These are phyloP conservation scores for Didymellaceae sp. DNA, from an alignment of 2,329 filamentous ascomycete genomes.

Conservation along the genomic window DNA sequence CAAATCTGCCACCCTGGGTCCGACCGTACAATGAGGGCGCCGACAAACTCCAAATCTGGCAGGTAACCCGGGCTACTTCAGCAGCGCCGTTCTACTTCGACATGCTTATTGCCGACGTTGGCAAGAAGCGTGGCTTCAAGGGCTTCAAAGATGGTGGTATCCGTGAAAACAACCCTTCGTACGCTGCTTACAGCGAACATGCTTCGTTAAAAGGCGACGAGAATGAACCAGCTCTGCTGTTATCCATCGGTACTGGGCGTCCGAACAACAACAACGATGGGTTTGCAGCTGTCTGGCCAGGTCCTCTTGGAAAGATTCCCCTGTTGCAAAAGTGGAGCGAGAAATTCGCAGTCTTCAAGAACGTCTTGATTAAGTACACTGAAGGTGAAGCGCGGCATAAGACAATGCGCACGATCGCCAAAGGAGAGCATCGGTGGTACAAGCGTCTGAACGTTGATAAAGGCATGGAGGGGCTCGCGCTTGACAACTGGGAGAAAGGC, in stretches of 20 bases:
- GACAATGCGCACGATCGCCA: conserved; percentile 54
- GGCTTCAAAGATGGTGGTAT: conserved; percentile 60
- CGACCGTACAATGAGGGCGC: conserved; percentile 57
- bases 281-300: conserved; percentile 55
- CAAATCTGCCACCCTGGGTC: conserved; percentile 53
- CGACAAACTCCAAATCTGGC: conserved; percentile 57
- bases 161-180: conserved; percentile 58
- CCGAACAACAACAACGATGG: conserved; percentile 55
- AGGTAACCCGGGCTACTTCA: conserved; percentile 60
- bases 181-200: conserved; percentile 57
- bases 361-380: conserved; percentile 60
- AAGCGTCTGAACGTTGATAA: conserved; percentile 57
- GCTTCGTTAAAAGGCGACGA: conserved; percentile 54
- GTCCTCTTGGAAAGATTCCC: conserved; percentile 51
- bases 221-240: conserved; percentile 52
- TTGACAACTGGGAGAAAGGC: conserved; percentile 57
- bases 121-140: conserved; percentile 41
- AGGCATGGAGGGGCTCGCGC: conserved; percentile 54
- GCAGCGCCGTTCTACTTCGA: conserved; percentile 62
- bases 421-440: conserved; percentile 58
- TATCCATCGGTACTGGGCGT: conserved; percentile 56
- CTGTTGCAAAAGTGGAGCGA: conserved; percentile 55
- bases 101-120: conserved; percentile 54
- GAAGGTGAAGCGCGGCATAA: conserved; percentile 58
- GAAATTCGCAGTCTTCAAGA: conserved; percentile 58